Percentiles rank a stretch among this genome's conserved stretches.
phyloP scores from a whole-genome alignment of 2,329 filamentous ascomycete species.

The Venturia carpophila region DNA sequence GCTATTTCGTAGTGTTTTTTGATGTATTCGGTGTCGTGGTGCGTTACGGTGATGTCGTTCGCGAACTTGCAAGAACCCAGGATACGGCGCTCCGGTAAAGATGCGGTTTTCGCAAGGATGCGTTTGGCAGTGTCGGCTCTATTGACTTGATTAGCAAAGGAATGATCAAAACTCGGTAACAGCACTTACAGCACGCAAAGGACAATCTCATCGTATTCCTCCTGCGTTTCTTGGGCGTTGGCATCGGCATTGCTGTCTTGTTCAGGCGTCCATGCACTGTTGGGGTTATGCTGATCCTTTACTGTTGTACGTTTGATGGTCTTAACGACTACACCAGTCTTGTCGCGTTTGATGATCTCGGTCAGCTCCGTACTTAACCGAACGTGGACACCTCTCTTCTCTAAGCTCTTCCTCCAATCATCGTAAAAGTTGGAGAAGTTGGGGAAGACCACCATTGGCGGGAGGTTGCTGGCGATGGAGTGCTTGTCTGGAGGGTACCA shows the following conservation, averaged over 20 bases:
- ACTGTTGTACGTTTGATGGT: constrained; percentile 37
- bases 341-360: constrained; percentile 44
- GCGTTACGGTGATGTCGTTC: constrained; percentile 64
- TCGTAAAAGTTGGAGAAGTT: constrained; percentile 55
- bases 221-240: constrained; percentile 34
- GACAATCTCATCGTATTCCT: constrained; percentile 57
- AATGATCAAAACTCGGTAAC: background rate
- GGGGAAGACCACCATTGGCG: constrained; percentile 55
- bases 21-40: constrained; percentile 58
- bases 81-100: constrained; percentile 56
- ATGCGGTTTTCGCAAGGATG: constrained; percentile 50
- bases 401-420: constrained; percentile 49
- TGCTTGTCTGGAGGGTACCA: constrained; percentile 47
- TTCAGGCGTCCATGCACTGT: constrained; percentile 37
- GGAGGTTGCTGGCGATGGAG: constrained; percentile 44
- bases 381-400: constrained; percentile 48
- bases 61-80: constrained; percentile 63
- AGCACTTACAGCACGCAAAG: constrained; percentile 48
- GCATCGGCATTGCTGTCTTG: constrained; percentile 33
- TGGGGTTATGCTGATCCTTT: constrained; percentile 38
- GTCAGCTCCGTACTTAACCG: constrained; percentile 50
- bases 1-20: constrained; percentile 58
- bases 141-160: background rate
- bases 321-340: constrained; percentile 44
- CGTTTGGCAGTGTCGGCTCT: constrained; percentile 49